A percentile compares a stretch with the other conserved stretches of the same genome.
Evolutionary conservation across 2,329 filamentous ascomycete genomes (phyloP).

Genomic region (Aspergillus aculeatinus): DNA sequence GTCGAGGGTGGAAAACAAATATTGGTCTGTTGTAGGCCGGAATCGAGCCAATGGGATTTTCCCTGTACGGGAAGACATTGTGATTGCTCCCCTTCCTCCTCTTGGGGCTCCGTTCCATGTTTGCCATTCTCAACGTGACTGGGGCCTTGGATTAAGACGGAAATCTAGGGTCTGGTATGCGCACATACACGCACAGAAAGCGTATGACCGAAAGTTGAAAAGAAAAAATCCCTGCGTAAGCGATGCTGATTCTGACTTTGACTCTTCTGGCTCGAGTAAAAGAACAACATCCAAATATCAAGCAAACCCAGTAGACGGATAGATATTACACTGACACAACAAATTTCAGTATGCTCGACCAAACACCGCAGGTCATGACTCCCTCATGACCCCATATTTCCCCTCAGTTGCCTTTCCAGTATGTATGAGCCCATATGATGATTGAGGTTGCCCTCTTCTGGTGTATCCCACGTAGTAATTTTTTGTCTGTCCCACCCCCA

Average conservation of each 20-base stretch:
- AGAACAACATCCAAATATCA: neutral
- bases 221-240: neutral
- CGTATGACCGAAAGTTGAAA: neutral
- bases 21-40: too few species aligned
- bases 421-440: slow-evolving; percentile 2
- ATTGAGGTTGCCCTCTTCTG: slow-evolving; percentile 7
- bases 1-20: too few species aligned
- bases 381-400: neutral
- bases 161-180: neutral
- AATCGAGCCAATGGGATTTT: too few species aligned
- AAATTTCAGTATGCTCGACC: neutral
- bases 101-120: neutral
- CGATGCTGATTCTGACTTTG: neutral
- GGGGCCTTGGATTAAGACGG: neutral
- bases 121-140: neutral
- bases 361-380: neutral
- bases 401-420: neutral
- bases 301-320: neutral
- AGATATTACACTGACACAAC: neutral
- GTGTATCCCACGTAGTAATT: neutral
- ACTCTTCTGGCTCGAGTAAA: neutral
- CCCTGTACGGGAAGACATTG: too few species aligned
- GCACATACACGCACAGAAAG: neutral
- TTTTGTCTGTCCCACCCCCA: neutral
- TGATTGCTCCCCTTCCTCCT: too few species aligned